A percentile compares a stretch with the other conserved stretches of the same genome.
These are phyloP conservation scores for Cnidoscolus chayamansa DNA, from an alignment of 441 rosid species.

Conservation along the genomic window DNA sequence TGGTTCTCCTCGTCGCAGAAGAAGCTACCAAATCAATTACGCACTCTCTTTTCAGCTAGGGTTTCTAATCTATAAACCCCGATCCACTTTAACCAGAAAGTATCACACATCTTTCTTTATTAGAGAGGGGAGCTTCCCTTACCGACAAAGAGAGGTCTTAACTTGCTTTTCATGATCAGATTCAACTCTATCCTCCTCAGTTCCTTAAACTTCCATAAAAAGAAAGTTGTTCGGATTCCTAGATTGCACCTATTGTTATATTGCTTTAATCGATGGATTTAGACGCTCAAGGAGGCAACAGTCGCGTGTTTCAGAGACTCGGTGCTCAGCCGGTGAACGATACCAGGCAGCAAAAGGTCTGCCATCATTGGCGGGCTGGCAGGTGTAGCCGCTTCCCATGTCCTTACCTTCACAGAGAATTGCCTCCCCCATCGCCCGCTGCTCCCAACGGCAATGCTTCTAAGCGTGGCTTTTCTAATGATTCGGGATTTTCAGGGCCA, in stretches of 20 bases:
- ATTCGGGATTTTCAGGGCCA: conserved; percentile 61
- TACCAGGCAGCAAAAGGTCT: conserved; percentile 53
- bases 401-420: conserved; percentile 72
- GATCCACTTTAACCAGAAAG: background rate
- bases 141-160: conserved; percentile 3
- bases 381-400: conserved; percentile 68
- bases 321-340: conserved; percentile 38
- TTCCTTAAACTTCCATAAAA: background rate
- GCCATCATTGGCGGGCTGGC: conserved; percentile 88
- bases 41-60: background rate
- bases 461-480: conserved; percentile 61
- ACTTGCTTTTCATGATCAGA: conserved; percentile 27
- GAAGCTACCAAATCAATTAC: background rate
- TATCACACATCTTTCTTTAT: background rate
- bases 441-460: conserved; percentile 36
- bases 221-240: background rate
- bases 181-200: background rate
- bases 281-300: conserved; percentile 60
- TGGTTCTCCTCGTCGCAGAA: background rate
- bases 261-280: conserved; percentile 51
- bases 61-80: conserved; percentile 4
- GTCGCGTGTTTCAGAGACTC: conserved; percentile 67
- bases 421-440: conserved; percentile 37
- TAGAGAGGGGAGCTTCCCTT: background rate
- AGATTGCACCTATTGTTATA: conserved; percentile 1